Evolutionary conservation across 2,329 filamentous ascomycete species (phyloP), one percentile per base, ranked within the genome.

Genomic region (Botrytis sinoallii): DNA sequence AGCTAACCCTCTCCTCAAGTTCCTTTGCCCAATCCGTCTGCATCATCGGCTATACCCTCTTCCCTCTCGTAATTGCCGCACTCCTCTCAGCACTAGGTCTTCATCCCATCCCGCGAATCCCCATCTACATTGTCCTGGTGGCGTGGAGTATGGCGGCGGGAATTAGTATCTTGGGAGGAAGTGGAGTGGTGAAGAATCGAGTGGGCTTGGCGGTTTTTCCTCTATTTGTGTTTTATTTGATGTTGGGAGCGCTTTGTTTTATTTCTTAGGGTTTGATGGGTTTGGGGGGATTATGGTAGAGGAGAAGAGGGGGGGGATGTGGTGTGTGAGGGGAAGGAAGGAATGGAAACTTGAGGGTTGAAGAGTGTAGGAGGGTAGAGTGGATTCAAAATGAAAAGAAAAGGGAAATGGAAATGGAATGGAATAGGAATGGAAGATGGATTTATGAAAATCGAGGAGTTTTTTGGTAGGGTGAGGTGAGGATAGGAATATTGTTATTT

Each of bases 21-120:
- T 98, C 96, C 29, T 99, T 99, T 83, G 96, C 97, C 81, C 96
- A 99, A 83, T 97, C 94, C 74, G 89, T 99, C 78, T 98, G 95
- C 83, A 97, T 99, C 79, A 99, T 99, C 81, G 96, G 96, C 64
- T 99, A 99, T 84, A 99, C 96, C 1, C 89, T 99, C 73, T 99
- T 99, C 84, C 96, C 96, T 2, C 89, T 99, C 71, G 96, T 98
- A 79, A 93, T 99, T 78, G 97, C 97, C 12, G 91, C 95, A 2
- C 85, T 98, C 70, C 89, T 99, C 76, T 97, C 94, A 73, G 95
- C 95, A 0, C 81, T 99, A 46, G 87, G 89, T 69, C 87, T 98
- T 12, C 92, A 91, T 60, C 92, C 90, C 78, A 92, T 98, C 77
- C 89, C 92, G 9, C 88, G 96, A 73, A 93, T 98, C 81, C 96